Evolutionary conservation across 768 basidiomycete genomes (phyloP).

Genomic region (Solioccasus polychromus): DNA sequence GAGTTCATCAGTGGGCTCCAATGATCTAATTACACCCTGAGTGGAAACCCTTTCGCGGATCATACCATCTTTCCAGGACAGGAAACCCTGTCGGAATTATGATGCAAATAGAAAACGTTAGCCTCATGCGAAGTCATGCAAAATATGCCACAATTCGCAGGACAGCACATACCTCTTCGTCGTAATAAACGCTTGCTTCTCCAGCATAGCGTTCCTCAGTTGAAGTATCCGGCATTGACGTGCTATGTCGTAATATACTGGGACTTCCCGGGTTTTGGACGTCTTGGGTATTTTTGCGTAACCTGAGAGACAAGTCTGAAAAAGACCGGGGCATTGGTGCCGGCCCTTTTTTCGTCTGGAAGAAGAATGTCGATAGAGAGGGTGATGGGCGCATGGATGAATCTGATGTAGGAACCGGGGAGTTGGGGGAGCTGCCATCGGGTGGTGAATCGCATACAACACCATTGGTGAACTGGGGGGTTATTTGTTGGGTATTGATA

Average conservation of each 20-base stretch:
- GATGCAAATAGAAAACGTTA: conserved; percentile 4
- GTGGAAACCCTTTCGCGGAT: conserved; percentile 89
- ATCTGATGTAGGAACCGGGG: background rate
- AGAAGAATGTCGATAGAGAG: conserved; percentile 12
- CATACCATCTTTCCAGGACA: conserved; percentile 56
- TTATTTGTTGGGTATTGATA: background rate
- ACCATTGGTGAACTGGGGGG: conserved; percentile 2
- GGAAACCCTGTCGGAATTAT: conserved; percentile 29
- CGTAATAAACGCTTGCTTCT: conserved; percentile 54
- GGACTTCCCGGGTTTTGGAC: conserved; percentile 21
- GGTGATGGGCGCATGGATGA: conserved; percentile 7
- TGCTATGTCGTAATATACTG: conserved; percentile 15
- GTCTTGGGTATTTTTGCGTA: conserved; percentile 5
- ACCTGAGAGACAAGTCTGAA: conserved; percentile 11
- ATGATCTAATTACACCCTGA: conserved; percentile 72
- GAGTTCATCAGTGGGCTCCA: conserved; percentile 72
- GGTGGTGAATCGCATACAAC: background rate
- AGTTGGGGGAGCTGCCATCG: background rate
- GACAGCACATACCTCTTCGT: conserved; percentile 40
- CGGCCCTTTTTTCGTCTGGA: conserved; percentile 15
- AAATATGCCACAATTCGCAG: background rate
- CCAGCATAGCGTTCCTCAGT: conserved; percentile 48
- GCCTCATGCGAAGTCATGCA: background rate
- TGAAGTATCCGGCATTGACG: conserved; percentile 6
- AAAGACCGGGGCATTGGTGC: conserved; percentile 12